These are phyloP conservation scores for Pseudogymnoascus sp. DNA, from an alignment of 2,329 filamentous ascomycete genomes.

Conservation along the genomic window DNA sequence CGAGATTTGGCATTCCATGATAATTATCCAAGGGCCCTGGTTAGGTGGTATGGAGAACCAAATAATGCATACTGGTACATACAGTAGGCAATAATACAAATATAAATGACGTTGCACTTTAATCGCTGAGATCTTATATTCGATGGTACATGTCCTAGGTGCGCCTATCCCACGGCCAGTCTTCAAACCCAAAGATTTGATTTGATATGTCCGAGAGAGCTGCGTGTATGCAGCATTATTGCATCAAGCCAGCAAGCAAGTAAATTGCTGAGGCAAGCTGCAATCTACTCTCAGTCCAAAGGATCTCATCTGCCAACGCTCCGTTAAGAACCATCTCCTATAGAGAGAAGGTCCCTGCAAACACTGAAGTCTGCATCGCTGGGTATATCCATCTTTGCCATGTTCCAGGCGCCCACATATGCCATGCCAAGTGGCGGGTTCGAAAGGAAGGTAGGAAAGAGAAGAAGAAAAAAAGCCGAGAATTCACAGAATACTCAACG, in stretches of 20 bases:
- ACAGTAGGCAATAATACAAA: neutral
- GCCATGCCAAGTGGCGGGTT: neutral
- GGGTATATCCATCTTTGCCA: slow-evolving; percentile 32
- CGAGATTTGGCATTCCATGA: neutral
- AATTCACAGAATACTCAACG: slow-evolving; percentile 7
- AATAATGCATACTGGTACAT: slow-evolving; percentile 2
- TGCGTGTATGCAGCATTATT: neutral
- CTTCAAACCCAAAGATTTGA: neutral
- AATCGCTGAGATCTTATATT: slow-evolving; percentile 1
- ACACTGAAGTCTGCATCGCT: slow-evolving; percentile 67
- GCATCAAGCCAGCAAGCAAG: slow-evolving; percentile 2
- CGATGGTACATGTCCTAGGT: neutral
- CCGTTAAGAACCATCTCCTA: slow-evolving; percentile 69
- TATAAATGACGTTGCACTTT: neutral
- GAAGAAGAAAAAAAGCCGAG: slow-evolving; percentile 12
- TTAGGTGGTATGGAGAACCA: neutral
- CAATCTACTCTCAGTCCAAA: slow-evolving; percentile 2
- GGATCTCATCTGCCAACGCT: slow-evolving; percentile 51
- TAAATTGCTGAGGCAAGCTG: slow-evolving; percentile 7
- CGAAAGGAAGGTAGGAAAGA: slow-evolving; percentile 13
- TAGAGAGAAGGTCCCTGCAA: slow-evolving; percentile 61
- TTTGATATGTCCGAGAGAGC: slow-evolving; percentile 3
- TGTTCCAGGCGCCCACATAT: neutral
- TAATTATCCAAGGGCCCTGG: neutral
- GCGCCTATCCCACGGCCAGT: neutral